Conservation (phyloP, 768 basidiomycete species). For the Atractiella rhizophila region DNA sequence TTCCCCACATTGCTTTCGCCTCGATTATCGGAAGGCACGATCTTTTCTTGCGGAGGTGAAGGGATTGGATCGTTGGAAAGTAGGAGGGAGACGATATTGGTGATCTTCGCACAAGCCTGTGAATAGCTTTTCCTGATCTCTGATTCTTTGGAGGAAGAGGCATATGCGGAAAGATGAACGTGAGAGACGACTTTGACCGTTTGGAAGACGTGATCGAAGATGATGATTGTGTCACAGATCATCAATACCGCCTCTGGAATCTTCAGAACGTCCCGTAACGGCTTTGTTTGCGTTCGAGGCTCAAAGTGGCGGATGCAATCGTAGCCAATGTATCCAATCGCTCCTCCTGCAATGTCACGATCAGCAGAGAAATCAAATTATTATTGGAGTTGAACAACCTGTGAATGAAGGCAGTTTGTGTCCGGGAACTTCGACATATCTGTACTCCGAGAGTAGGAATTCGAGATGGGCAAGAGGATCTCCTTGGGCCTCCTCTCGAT, state of each 20-base stretch:
- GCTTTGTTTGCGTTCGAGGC: no score
- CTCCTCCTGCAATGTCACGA: conserved; percentile 36
- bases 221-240: conserved; percentile 79
- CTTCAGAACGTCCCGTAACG: conserved; percentile 18
- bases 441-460: conserved; percentile 58
- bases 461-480: conserved; percentile 70
- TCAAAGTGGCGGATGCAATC: conserved; percentile 94
- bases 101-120: conserved; percentile 7
- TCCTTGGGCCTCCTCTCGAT: conserved; percentile 51
- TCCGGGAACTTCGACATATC: conserved; percentile 73
- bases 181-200: conserved; percentile 87
- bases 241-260: conserved; percentile 93
- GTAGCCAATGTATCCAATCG: conserved; percentile 89
- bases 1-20: conserved; percentile 70
- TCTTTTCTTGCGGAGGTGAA: conserved; percentile 25
- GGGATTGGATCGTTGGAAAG: conserved; percentile 7
- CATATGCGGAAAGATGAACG: conserved; percentile 45
- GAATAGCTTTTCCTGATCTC: conserved; percentile 5
- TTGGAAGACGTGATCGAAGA: conserved; percentile 93
- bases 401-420: conserved; percentile 70
- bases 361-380: background rate
- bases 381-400: conserved; percentile 16
- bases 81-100: conserved; percentile 7
- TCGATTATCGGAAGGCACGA: conserved; percentile 20
- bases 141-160: conserved; percentile 19